Evolutionary conservation across 495 filamentous ascomycete genomes (phyloP).

Genomic region (Talaromyces ruber): DNA sequence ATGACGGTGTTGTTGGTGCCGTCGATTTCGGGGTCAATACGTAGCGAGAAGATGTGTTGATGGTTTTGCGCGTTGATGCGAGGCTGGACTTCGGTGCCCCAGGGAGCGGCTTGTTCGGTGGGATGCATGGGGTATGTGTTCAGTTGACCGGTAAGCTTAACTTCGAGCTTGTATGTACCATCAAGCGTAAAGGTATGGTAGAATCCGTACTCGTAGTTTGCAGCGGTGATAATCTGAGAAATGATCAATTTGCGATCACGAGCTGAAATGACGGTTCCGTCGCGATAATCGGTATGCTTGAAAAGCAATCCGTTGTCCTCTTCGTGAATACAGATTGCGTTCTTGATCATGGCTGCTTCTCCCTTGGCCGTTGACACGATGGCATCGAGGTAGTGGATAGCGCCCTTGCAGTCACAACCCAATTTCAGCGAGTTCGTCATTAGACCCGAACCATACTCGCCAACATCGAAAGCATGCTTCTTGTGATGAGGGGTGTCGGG

Average conservation of each 20-base stretch:
- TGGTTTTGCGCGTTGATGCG: slow-evolving; percentile 42
- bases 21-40: slow-evolving; percentile 47
- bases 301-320: slow-evolving; percentile 66
- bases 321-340: slow-evolving; percentile 74
- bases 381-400: slow-evolving; percentile 64
- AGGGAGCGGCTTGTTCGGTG: slow-evolving; percentile 35
- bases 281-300: slow-evolving; percentile 81
- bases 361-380: slow-evolving; percentile 49
- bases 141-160: slow-evolving; percentile 37
- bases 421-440: slow-evolving; percentile 69
- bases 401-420: slow-evolving; percentile 64
- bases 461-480: slow-evolving; percentile 73
- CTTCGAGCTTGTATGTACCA: slow-evolving; percentile 40
- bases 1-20: slow-evolving; percentile 41
- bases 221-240: slow-evolving; percentile 53
- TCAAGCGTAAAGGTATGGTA: slow-evolving; percentile 44
- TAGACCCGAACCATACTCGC: slow-evolving; percentile 64
- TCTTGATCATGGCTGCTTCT: slow-evolving; percentile 50
- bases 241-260: slow-evolving; percentile 65
- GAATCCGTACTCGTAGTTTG: slow-evolving; percentile 58
- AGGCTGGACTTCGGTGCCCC: slow-evolving; percentile 38
- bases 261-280: slow-evolving; percentile 54
- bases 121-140: slow-evolving; percentile 38
- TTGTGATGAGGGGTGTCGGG: slow-evolving; percentile 64
- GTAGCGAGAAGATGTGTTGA: slow-evolving; percentile 46